Base-by-base conservation (phyloP, 352 stramenopile species). In the Globisporangium spiculum region DNA sequence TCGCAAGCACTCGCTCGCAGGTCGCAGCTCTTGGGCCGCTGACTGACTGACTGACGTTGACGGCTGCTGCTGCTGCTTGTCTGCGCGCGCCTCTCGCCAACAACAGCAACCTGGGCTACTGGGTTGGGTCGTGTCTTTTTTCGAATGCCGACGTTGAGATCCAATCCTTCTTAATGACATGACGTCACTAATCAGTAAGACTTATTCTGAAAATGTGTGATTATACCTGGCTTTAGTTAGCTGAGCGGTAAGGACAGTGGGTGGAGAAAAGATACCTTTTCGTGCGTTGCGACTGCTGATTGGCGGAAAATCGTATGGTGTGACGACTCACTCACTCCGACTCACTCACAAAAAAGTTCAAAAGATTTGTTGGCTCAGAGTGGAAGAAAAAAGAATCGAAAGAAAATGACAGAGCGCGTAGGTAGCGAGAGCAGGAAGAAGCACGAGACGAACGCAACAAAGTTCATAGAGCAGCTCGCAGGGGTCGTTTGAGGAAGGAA, bases 221-320 rank as follows among this genome's bases (percentile, higher is more conserved):
- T 16, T 18, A 14, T 65, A 57, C 36, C 14, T 67, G 14, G 27
- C 0, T 70, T 69, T 69, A 75, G n/a, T 30, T 55, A 63, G 30
- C 7, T 58, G 0, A 0, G 8, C 7, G 52, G 69, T 66, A 66
- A 24, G 27, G 34, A 73, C 60, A 22, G 1, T 22, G 24, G 48
- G 61, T 27, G 56, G 53, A 67, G 61, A 73, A 65, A 56, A 68
- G 63, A 74, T 72, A 70, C 68, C n/a, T 38, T 71, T 65, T 64
- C 38, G 67, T 30, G 26, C 20, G 54, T 61, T 38, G 20, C 30
- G 44, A 22, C 18, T 26, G 53, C 1, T 73, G 66, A 74, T 75
- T 75, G 73, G 73, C 60, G 63, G 63, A 78, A 78, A 75, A 57
- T 50, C 14, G 56, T 22, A 59, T 76, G 57, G 50, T 68, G 27